Evolutionary conservation across 257 asterid genomes (phyloP).

Genomic region (Lithospermum erythrorhizon): DNA sequence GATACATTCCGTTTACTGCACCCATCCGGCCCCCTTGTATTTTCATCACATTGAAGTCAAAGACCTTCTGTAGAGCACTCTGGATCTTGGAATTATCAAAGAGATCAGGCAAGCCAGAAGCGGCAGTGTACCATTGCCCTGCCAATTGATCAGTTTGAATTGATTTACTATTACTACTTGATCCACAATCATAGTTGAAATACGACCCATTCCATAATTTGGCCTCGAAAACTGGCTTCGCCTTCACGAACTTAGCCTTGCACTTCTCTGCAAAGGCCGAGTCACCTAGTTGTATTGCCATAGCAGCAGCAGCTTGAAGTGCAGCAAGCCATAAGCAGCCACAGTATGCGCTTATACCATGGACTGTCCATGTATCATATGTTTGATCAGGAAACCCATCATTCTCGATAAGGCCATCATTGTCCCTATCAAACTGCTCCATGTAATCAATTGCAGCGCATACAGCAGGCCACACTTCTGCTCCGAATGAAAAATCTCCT

Average conservation of each 20-base stretch:
- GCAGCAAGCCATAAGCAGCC: constrained; percentile 98
- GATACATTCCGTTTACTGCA: constrained; percentile 97
- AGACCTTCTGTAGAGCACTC: constrained; percentile 72
- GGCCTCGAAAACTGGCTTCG: constrained; percentile 56
- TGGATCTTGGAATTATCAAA: constrained; percentile 55
- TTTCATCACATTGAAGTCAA: constrained; percentile 84
- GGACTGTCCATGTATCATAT: constrained; percentile 94
- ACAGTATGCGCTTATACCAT: constrained; percentile 88
- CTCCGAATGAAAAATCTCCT: constrained; percentile 68
- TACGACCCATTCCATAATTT: constrained; percentile 91
- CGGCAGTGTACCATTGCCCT: constrained; percentile 93
- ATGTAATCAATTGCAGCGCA: constrained; percentile 93
- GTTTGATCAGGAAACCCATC: constrained; percentile 99
- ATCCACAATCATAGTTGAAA: constrained; percentile 87
- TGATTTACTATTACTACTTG: constrained; percentile 85
- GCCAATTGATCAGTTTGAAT: constrained; percentile 95
- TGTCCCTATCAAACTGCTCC: constrained; percentile 91
- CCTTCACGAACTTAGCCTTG: constrained; percentile 47
- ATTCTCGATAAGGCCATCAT: constrained; percentile 75
- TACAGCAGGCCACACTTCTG: constrained; percentile 92
- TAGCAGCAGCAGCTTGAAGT: constrained; percentile 85
- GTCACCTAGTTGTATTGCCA: constrained; percentile 87
- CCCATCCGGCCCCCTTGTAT: constrained; percentile 82
- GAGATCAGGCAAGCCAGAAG: constrained; percentile 88
- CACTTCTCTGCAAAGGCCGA: constrained; percentile 63